Base-by-base conservation (phyloP, 805 yeast genomes). In the Candida anglica region DNA sequence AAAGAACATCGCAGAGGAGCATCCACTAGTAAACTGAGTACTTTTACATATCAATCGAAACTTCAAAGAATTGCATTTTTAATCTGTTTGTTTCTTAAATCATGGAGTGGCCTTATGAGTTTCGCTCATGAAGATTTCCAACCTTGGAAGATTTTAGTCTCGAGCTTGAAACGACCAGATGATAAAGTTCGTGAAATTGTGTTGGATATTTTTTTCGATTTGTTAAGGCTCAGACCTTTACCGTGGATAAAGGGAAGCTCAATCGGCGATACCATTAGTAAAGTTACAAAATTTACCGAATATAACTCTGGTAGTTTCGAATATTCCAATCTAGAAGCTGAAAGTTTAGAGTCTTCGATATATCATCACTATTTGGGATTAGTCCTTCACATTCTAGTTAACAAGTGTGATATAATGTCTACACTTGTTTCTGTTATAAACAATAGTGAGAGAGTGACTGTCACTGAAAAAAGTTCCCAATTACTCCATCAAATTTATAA, bases 61-160 rank as follows among this genome's bases (percentile, higher is more conserved):
- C 60, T 87, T 19, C 82, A 81, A 37, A 73, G 70, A 38, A 63
- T 77, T 10, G 75, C 88, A 0, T 68, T 73, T 27, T 64, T 86
- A 6, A 53, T 91, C 2, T 60, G 83, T 0, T 53, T 73, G 3
- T 60, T 86, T 16, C 57, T 91, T 31, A 83, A 86, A 40, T 70
- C 78, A 21, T 81, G 91, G 77, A 69, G 83, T 9, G 99, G 98
- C 0, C 48, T 88, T 8, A 69, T 81, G 39, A 74, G 81, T 11
- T 74, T 81, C 45, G 71, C 83, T 1, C 66, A 73, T 36, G 65
- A 79, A 42, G 60, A 77, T 38, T 80, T 76, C 41, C 60, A 63
- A 36, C 71, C 81, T 7, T 50, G 89, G 15, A 63, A 60, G 27
- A 75, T 77, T 34, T 59, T 89, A 19, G 58, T 89, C 2, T 57